Conservation (phyloP, 805 yeast genomes). For the Starmerella apicola region DNA sequence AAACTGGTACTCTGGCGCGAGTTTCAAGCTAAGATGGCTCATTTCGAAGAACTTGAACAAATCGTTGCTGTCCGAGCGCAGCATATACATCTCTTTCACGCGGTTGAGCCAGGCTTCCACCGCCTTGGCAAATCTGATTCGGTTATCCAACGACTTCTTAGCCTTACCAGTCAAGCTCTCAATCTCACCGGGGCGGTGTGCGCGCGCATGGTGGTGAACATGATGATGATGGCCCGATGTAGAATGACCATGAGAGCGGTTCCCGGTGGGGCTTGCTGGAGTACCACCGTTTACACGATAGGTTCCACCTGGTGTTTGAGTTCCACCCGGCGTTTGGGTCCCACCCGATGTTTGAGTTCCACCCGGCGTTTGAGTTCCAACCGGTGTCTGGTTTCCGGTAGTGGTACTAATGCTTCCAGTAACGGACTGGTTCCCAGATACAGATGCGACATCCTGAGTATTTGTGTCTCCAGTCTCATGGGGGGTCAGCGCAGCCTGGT, state of each 20-base stretch:
- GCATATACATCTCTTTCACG: constrained; percentile 44
- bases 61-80: constrained; percentile 71
- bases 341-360: not conserved
- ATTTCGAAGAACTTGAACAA: constrained; percentile 80
- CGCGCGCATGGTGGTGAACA: no score
- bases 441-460: no score
- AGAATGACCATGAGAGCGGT: not conserved
- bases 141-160: not conserved
- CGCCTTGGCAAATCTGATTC: constrained; percentile 17
- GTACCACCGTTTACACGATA: not conserved
- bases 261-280: not conserved
- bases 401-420: no score
- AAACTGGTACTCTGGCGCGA: constrained; percentile 69
- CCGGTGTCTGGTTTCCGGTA: not conserved
- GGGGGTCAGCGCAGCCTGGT: not conserved
- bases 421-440: no score
- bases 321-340: not conserved
- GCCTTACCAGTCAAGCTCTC: not conserved
- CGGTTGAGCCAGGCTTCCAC: constrained; percentile 58
- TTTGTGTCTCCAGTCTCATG: constrained; percentile 1
- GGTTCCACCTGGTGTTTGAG: not conserved
- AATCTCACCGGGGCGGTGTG: no score
- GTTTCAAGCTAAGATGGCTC: constrained; percentile 72
- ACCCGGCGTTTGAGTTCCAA: not conserved
- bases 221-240: no score